Evolutionary conservation across 345 rosid genomes (phyloP).

Genomic region (Rhodamnia argentea): DNA sequence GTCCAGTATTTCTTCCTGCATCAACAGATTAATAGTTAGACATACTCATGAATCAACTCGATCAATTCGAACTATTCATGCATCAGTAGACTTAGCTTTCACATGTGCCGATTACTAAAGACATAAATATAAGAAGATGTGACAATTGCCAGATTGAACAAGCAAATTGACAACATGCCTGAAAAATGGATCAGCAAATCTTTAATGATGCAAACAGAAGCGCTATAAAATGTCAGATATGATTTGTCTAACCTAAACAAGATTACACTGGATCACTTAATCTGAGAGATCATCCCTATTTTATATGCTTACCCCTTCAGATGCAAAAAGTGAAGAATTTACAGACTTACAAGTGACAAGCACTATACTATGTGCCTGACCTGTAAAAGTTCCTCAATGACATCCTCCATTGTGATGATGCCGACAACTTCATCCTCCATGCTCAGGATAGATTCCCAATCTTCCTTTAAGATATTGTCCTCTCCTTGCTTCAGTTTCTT

Average conservation of each 20-base stretch:
- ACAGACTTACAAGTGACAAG: not conserved
- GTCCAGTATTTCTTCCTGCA: slow-evolving; percentile 68
- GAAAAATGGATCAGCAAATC: not conserved
- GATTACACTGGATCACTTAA: not conserved
- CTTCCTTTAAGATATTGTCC: slow-evolving; percentile 2
- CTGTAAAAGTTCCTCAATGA: slow-evolving; percentile 78
- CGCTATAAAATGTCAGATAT: not conserved
- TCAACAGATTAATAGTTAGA: not conserved
- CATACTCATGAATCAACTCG: not conserved
- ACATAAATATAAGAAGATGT: not conserved
- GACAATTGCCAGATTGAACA: not conserved
- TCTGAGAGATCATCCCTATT: not conserved
- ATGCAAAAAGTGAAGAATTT: not conserved
- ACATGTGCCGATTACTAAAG: not conserved
- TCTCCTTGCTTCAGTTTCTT: slow-evolving; percentile 6
- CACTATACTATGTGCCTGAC: slow-evolving; percentile 5
- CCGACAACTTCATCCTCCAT: slow-evolving; percentile 54
- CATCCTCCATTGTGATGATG: slow-evolving; percentile 87
- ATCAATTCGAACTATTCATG: not conserved
- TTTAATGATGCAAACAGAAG: not conserved
- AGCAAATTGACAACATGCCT: not conserved
- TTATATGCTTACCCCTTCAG: not conserved
- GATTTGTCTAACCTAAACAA: not conserved
- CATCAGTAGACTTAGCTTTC: not conserved
- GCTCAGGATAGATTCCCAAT: slow-evolving; percentile 17